Evolutionary conservation across 2,329 filamentous ascomycete genomes (phyloP), one percentile per base, ranked within the genome.

Genomic region (Ophiostoma quercus): DNA sequence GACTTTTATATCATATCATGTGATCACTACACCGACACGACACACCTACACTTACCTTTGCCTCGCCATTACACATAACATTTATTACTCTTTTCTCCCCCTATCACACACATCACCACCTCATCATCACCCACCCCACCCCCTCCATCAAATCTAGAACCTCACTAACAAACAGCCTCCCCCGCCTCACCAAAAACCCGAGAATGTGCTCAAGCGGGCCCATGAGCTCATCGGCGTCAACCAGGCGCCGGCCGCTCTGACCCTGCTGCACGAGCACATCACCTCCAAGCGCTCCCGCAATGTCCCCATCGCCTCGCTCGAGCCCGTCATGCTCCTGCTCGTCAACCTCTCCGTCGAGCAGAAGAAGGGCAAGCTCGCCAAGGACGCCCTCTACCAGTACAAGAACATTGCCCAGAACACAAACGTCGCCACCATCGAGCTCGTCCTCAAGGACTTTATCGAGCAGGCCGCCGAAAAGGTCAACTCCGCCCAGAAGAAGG

Each of bases 391-490:
- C 67, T 99, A 98, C 81, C 95, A 97, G 81, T 99, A 99, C 87
- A 99, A 99, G 87, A 99, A 99, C 81, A 98, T 97, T 75, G 94
- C 94, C 70, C 95, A 99, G 81, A 99, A 99, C 84, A 97, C 94
- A 76, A 98, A 98, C 79, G 93, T 99, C 75, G 93, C 88, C 76
- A 99, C 95, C 72, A 99, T 99, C 79, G 95, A 98, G 89, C 84
- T 96, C 75, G 95, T 99, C 74, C 87, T 99, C 77, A 97, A 97
- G 83, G 94, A 91, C 80, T 99, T 99, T 82, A 97, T 99, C 82
- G 92, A 98, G 81, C 87, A 98, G 74, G 94, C 95, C 75, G 94
- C 96, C 79, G 87, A 92, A 76, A 99, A 98, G 84, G 95, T 99
- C 76, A 95, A 92, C 74, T 92, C 93, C 76, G 95, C 95, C 73